Conservation (phyloP, 2,329 filamentous ascomycete species). For the Clarireedia sp. region DNA sequence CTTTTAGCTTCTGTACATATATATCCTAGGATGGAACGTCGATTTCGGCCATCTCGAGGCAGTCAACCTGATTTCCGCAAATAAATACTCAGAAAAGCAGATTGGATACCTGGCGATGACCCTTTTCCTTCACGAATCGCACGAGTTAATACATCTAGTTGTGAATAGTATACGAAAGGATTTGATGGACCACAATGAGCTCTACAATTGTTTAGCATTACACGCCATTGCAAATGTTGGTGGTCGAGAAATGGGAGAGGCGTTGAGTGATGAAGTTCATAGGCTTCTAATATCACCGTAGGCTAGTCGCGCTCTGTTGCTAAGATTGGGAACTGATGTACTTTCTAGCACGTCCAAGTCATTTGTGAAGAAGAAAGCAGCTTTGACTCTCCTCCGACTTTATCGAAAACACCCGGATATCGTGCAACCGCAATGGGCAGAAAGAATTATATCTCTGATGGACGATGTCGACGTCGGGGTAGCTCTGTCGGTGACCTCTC, state of each 20-base stretch:
- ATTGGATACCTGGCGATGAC: constrained; percentile 98
- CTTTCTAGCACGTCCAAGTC: constrained; percentile 67
- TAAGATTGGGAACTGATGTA: background rate
- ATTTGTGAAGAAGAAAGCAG: constrained; percentile 99
- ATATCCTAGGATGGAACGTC: constrained; percentile 97
- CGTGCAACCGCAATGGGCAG: constrained; percentile 93
- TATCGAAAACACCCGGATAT: constrained; percentile 94
- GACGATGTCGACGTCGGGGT: constrained; percentile 93
- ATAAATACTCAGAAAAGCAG: constrained; percentile 98
- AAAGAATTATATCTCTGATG: constrained; percentile 98
- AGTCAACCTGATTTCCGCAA: constrained; percentile 92
- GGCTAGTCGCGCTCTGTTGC: constrained; percentile 31
- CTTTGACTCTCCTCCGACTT: constrained; percentile 80
- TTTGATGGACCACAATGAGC: constrained; percentile 85
- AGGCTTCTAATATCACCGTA: constrained; percentile 89
- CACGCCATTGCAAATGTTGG: constrained; percentile 98
- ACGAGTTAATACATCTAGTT: constrained; percentile 90
- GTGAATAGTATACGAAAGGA: constrained; percentile 99
- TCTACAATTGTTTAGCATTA: constrained; percentile 92
- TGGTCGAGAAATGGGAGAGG: constrained; percentile 93
- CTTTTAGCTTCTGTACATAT: constrained; percentile 77
- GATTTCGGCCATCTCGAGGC: constrained; percentile 98
- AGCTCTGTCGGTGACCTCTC: constrained; percentile 86
- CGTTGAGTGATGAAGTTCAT: constrained; percentile 85
- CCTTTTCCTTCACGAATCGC: constrained; percentile 91